Percentiles rank a stretch among this genome's conserved stretches.
Evolutionary conservation across 306 rosid genomes (phyloP).

Genomic region (Chamaecrista fasciculata): DNA sequence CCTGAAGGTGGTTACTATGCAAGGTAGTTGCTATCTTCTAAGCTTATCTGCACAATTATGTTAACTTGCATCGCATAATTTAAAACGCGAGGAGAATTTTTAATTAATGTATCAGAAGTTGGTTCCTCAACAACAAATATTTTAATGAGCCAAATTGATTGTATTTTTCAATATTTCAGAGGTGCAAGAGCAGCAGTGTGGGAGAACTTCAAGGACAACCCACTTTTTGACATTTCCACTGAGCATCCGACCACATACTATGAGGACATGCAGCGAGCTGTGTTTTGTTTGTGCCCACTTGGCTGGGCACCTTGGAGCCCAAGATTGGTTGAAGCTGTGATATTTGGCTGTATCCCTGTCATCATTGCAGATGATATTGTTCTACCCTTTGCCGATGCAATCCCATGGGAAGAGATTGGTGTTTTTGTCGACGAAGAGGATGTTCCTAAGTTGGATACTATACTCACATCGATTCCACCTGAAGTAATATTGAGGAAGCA

Average conservation of each 20-base stretch:
- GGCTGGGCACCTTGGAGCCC: slow-evolving; percentile 99
- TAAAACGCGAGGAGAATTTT: slow-evolving; percentile 5
- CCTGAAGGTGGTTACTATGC: slow-evolving; percentile 98
- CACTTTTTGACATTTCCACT: slow-evolving; percentile 90
- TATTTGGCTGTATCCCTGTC: slow-evolving; percentile 96
- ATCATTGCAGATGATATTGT: slow-evolving; percentile 96
- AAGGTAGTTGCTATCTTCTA: slow-evolving; percentile 45
- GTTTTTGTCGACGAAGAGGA: slow-evolving; percentile 83
- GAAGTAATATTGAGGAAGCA: slow-evolving; percentile 84
- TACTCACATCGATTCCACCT: slow-evolving; percentile 85
- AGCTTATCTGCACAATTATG: slow-evolving; percentile 9
- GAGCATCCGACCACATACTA: slow-evolving; percentile 96
- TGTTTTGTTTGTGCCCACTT: slow-evolving; percentile 93
- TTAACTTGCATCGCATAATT: background rate
- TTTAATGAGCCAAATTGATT: slow-evolving; percentile 27
- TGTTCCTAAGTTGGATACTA: slow-evolving; percentile 81
- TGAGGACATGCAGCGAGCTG: slow-evolving; percentile 97
- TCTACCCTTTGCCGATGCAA: slow-evolving; percentile 96
- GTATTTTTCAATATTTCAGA: slow-evolving; percentile 38
- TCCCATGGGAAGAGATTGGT: slow-evolving; percentile 98
- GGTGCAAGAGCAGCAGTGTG: slow-evolving; percentile 98
- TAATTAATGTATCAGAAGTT: slow-evolving; percentile 3
- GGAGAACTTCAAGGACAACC: slow-evolving; percentile 98
- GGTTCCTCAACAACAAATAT: background rate
- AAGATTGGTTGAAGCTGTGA: slow-evolving; percentile 90